A percentile compares a stretch with the other conserved stretches of the same genome.
Evolutionary conservation across 225 moss, liverwort and hornwort genomes (phyloP).

Genomic region (Polytrichum commune): DNA sequence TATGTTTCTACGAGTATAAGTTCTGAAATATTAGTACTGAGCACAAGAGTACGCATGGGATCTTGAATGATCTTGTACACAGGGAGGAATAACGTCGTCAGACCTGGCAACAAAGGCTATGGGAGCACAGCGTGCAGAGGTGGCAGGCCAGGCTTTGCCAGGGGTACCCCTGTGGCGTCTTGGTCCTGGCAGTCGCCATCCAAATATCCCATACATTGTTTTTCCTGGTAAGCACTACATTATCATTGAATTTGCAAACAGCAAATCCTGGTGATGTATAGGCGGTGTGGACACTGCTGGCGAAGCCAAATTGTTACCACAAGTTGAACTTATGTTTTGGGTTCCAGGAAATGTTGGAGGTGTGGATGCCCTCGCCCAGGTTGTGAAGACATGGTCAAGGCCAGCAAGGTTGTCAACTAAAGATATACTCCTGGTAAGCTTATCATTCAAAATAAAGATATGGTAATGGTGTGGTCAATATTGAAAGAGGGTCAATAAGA

Average conservation of each 20-base stretch:
- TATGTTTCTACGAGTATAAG: no score
- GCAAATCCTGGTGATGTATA: background rate
- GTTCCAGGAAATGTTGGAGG: slow-evolving; percentile 88
- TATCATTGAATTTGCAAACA: background rate
- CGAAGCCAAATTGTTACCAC: background rate
- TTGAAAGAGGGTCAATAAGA: no score
- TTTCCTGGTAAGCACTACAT: slow-evolving; percentile 63
- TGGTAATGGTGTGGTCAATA: no score
- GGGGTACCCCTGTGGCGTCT: slow-evolving; percentile 93
- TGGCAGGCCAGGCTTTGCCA: slow-evolving; percentile 85
- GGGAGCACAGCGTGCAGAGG: slow-evolving; percentile 73
- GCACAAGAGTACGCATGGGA: no score
- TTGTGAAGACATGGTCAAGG: slow-evolving; percentile 80
- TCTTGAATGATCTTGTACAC: background rate
- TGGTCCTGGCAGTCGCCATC: slow-evolving; percentile 87
- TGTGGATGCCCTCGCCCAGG: slow-evolving; percentile 70
- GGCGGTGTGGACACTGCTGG: background rate
- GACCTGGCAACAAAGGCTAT: slow-evolving; percentile 86
- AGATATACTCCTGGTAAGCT: slow-evolving; percentile 62
- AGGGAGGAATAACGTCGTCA: slow-evolving; percentile 97
- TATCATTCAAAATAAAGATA: no score
- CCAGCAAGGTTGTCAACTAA: slow-evolving; percentile 56
- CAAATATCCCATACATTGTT: slow-evolving; percentile 87
- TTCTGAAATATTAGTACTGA: no score
- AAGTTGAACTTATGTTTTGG: slow-evolving; percentile 11